Conservation (phyloP, 306 rosid genomes). For the Acmispon strigosus region DNA sequence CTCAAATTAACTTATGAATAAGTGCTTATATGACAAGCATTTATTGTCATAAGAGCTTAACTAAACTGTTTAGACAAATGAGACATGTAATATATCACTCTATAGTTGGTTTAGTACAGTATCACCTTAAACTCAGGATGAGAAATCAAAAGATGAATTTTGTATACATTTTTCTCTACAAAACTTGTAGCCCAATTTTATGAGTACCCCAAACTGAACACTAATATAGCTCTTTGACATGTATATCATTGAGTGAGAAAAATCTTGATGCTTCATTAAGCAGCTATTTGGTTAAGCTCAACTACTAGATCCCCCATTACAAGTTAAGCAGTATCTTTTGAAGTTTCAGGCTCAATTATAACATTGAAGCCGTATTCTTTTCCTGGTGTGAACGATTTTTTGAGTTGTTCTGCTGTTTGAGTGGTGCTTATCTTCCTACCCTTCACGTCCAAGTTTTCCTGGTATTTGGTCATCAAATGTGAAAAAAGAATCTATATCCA, state of each 20-base stretch:
- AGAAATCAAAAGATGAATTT: neutral
- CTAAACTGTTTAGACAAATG: no score
- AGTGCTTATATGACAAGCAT: no score
- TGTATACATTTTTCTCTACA: neutral
- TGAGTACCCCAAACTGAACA: neutral
- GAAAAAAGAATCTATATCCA: neutral
- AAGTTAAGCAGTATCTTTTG: constrained; percentile 19
- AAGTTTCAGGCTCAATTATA: constrained; percentile 44
- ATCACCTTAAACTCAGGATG: neutral
- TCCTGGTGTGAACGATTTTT: constrained; percentile 51
- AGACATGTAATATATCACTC: neutral
- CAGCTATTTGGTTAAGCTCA: constrained; percentile 1
- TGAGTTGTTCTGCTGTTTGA: constrained; percentile 61
- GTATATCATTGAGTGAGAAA: neutral
- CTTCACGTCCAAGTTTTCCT: constrained; percentile 76
- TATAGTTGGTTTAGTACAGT: neutral
- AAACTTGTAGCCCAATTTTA: neutral
- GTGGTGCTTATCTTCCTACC: constrained; percentile 61
- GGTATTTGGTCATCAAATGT: constrained; percentile 14
- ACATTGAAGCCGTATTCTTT: constrained; percentile 66
- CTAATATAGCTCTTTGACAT: constrained; percentile 4
- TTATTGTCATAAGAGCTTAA: no score
- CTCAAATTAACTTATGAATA: no score
- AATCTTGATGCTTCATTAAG: neutral
- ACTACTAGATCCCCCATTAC: neutral